phyloP scores from a whole-genome alignment of 2,329 filamentous ascomycete species.

The Coniochaeta sp. region DNA sequence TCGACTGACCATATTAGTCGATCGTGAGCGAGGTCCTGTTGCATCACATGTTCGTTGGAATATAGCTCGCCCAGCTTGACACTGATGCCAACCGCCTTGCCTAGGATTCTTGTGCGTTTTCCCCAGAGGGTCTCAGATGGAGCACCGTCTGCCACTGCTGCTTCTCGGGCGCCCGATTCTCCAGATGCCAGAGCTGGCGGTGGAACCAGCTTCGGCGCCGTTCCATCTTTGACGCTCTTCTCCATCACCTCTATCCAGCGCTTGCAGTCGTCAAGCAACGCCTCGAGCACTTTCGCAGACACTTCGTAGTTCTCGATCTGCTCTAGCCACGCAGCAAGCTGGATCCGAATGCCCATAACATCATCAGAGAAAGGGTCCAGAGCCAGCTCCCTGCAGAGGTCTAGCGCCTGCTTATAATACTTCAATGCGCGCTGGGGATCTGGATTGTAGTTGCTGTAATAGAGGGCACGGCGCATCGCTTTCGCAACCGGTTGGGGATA shows the following conservation, averaged over 20 bases:
- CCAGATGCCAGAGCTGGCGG: neutral
- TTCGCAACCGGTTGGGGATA: constrained; percentile 66
- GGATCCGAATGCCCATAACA: constrained; percentile 80
- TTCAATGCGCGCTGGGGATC: constrained; percentile 72
- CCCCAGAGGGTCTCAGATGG: constrained; percentile 42
- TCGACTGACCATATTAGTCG: constrained; percentile 75
- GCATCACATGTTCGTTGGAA: constrained; percentile 64
- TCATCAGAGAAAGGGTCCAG: constrained; percentile 90
- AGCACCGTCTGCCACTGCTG: constrained; percentile 13
- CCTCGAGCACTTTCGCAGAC: constrained; percentile 70
- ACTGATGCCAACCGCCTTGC: constrained; percentile 66
- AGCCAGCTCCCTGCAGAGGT: constrained; percentile 61
- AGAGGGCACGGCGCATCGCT: constrained; percentile 75
- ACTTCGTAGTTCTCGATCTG: constrained; percentile 62
- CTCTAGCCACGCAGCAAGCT: constrained; percentile 73
- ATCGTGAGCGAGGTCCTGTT: constrained; percentile 68
- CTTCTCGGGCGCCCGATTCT: constrained; percentile 7
- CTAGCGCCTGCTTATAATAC: constrained; percentile 74
- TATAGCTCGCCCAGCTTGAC: constrained; percentile 85
- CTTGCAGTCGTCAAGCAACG: constrained; percentile 62
- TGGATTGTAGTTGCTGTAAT: constrained; percentile 71
- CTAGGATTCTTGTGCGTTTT: constrained; percentile 59
- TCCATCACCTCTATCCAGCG: constrained; percentile 52
- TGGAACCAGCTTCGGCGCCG: constrained; percentile 24
- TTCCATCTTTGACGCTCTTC: constrained; percentile 37